Base-by-base conservation (phyloP, 2,329 filamentous ascomycete species). In the Microcyclospora pomicola region DNA sequence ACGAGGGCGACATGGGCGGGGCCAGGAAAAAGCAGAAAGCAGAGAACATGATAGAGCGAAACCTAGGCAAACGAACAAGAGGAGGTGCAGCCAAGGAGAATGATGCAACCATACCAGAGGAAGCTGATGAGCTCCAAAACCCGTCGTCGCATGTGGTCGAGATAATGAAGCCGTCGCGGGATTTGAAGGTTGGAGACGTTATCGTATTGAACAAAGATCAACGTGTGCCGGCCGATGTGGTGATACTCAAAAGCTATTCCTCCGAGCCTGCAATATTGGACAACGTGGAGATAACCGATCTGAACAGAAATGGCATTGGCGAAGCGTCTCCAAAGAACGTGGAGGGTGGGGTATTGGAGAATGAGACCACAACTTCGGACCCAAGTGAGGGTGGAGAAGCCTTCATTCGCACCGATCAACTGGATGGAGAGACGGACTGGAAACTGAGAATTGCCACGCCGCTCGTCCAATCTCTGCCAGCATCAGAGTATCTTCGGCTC, bases 351-450 rank as follows among this genome's bases (percentile, higher is more conserved):
- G 33, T 45, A 9, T 38, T 56, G 29, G 45, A 49, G 19, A 54
- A 59, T 33, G 38, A 50, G 35, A 59, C 57, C 2, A 58, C 55
- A 14, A 51, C 56, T 11, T 41, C 48, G 14, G 56, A 59, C 39
- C 51, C 56, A 1, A 59, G 62, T 29, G 58, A 71, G n/a, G 68
- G 70, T 16, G 86, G 86, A 19, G 92, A 98, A 61, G 88, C 88
- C 0, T 98, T 98, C 53, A 96, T 98, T 54, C 75, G 91, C 42
- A 98, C 92, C 2, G 91, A 98, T 59, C 91, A 98, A 56, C 71
- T 98, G 9, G 91, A 98, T 53, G 91, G 91, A 49, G 91, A 98
- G 63, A 98, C 91, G 0, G 91, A 98, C 55, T 98, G 91, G 92
- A 98, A 98, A 62, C 67, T 98, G 40, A 79, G 92, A 24, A 62